Evolutionary conservation across 257 asterid species (phyloP), one percentile per base, ranked within the genome.

Genomic region (Oldenlandia corymbosa): DNA sequence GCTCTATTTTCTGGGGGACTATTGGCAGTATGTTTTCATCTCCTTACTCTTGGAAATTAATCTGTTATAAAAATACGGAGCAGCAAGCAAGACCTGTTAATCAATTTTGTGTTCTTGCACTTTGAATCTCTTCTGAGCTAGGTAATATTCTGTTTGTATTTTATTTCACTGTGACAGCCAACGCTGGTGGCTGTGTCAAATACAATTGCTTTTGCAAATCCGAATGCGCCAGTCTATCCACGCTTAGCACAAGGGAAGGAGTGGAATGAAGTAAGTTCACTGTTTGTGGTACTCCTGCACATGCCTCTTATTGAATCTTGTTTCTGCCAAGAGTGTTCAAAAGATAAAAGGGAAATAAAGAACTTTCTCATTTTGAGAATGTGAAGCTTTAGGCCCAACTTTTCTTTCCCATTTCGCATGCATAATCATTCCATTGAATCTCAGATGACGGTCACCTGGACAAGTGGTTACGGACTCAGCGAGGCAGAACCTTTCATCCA

Each of bases 381-480:
- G n/a, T n/a, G n/a, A n/a, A n/a, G n/a, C n/a, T n/a, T n/a, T n/a
- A n/a, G n/a, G n/a, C n/a, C n/a, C n/a, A n/a, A n/a, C n/a, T n/a
- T n/a, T n/a, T n/a, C n/a, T n/a, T n/a, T n/a, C n/a, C n/a, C n/a
- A n/a, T n/a, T n/a, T n/a, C n/a, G n/a, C n/a, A n/a, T n/a, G n/a
- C n/a, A n/a, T n/a, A n/a, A n/a, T n/a, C n/a, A n/a, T n/a, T n/a
- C n/a, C n/a, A n/a, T 62, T 76, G 67, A 42, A 70, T 16, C 61
- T 57, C 81, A 90, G 97, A 90, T 87, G 96, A 82, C 96, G 16
- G 85, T 90, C 28, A 90, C 96, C 21, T 90, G 97, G 97, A 87
- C 97, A 3, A 90, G 97, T 64, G 96, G 97, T 34, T 85, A 82
- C 39, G 80, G 60, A 68, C 73, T 78, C 53, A 72, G 62, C 41